Conservation (phyloP, 1,284 basidiomycete species). For the Blastosporella zonata region DNA sequence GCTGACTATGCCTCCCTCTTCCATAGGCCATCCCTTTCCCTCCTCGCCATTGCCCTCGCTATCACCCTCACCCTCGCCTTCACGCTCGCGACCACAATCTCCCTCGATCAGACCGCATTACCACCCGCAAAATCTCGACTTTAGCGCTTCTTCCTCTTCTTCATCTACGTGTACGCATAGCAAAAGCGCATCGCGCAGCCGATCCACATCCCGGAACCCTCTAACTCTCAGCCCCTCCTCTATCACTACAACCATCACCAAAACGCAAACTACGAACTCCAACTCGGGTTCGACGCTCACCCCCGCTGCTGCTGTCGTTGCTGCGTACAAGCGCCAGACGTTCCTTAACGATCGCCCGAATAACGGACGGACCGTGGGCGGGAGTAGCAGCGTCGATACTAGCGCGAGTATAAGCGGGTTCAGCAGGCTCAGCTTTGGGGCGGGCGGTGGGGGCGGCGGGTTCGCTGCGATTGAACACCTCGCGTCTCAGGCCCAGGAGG, state of each 20-base stretch:
- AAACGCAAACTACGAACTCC: background rate
- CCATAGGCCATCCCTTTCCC: background rate
- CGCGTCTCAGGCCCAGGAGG: background rate
- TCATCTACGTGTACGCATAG: background rate
- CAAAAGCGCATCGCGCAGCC: background rate
- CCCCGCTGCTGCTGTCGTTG: slow-evolving; percentile 54
- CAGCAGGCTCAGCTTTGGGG: background rate
- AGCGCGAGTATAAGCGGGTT: background rate
- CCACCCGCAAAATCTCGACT: background rate
- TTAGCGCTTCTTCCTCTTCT: background rate
- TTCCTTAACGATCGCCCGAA: slow-evolving; percentile 23
- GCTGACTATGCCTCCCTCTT: background rate
- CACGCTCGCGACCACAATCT: slow-evolving; percentile 5
- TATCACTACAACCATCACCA: background rate
- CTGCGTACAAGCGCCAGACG: slow-evolving; percentile 57
- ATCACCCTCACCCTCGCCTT: slow-evolving; percentile 1
- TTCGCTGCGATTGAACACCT: slow-evolving; percentile 14
- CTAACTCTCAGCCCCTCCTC: background rate
- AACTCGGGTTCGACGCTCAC: slow-evolving; percentile 39
- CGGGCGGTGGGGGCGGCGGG: slow-evolving; percentile 4
- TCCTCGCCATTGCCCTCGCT: background rate
- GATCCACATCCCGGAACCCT: background rate
- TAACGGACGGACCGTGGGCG: background rate
- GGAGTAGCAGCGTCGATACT: slow-evolving; percentile 1
- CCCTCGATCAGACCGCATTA: background rate